Percentiles rank a stretch among this genome's conserved stretches.
These are phyloP conservation scores for Populus ilicifolia DNA, from an alignment of 345 rosid species.

Conservation along the genomic window DNA sequence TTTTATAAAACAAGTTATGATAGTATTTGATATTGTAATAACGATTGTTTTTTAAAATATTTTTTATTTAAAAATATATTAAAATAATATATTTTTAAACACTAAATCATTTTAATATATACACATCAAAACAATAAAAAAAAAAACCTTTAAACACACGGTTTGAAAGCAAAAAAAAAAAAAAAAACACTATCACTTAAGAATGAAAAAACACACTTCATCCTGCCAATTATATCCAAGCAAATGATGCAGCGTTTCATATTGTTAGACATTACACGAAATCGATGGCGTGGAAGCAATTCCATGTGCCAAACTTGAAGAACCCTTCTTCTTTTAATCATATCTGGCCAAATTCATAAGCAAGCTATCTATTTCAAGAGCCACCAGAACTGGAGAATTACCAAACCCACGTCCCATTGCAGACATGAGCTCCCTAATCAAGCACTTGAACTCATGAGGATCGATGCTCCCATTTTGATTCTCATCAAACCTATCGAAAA, in stretches of 20 bases:
- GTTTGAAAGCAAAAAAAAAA: too few species aligned
- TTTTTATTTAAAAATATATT: too few species aligned
- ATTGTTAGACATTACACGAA: neutral
- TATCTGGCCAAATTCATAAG: constrained; percentile 26
- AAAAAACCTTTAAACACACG: rapidly evolving
- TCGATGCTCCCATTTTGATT: constrained; percentile 25
- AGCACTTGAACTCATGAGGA: constrained; percentile 17
- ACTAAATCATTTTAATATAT: too few species aligned
- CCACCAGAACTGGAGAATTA: constrained; percentile 36
- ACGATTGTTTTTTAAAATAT: too few species aligned
- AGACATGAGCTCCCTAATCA: constrained; percentile 44
- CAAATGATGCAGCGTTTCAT: neutral
- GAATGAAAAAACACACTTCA: neutral
- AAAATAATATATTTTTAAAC: too few species aligned
- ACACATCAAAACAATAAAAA: too few species aligned
- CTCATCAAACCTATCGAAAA: constrained; percentile 46
- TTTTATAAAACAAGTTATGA: too few species aligned
- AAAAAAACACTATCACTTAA: too few species aligned
- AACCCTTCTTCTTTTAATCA: neutral
- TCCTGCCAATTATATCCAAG: too few species aligned
- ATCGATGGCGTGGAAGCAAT: neutral
- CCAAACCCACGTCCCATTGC: constrained; percentile 56
- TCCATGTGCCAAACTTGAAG: neutral
- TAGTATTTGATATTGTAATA: too few species aligned
- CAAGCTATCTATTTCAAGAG: constrained; percentile 41